These are phyloP conservation scores for Xylaria castorea DNA, from an alignment of 495 filamentous ascomycete genomes.

Conservation along the genomic window DNA sequence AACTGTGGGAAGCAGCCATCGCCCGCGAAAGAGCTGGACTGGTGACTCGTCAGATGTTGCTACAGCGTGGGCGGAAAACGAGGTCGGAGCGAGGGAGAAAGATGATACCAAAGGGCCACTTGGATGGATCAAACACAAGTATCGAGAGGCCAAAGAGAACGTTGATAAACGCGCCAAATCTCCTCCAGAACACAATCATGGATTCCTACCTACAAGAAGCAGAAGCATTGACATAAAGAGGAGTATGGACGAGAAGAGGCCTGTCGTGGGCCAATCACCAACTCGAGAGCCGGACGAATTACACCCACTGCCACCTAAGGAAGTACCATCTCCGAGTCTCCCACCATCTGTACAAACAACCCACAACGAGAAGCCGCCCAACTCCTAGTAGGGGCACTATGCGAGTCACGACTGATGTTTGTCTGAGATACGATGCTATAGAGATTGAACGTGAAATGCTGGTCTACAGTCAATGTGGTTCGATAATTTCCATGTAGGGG, in stretches of 20 bases:
- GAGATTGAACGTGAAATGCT: constrained; percentile 25
- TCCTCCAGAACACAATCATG: constrained; percentile 47
- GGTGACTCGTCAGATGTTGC: constrained; percentile 59
- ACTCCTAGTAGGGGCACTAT: constrained; percentile 31
- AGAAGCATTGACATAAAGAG: constrained; percentile 53
- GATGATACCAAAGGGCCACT: constrained; percentile 73
- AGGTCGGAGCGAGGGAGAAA: constrained; percentile 51
- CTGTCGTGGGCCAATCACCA: constrained; percentile 13
- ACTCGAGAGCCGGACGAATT: constrained; percentile 23
- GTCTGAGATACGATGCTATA: constrained; percentile 33
- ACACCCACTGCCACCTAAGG: constrained; percentile 26
- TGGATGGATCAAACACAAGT: constrained; percentile 84
- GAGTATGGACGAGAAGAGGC: constrained; percentile 39
- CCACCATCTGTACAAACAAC: constrained; percentile 32
- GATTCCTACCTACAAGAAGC: constrained; percentile 40
- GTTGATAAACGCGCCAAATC: constrained; percentile 58
- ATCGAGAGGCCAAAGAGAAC: constrained; percentile 76
- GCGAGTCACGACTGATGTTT: constrained; percentile 23
- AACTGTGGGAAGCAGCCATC: constrained; percentile 68
- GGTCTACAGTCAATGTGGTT: constrained; percentile 8
- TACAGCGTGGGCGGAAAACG: constrained; percentile 47
- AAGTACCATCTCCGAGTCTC: constrained; percentile 32
- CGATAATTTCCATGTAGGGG: background rate
- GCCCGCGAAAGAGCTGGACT: constrained; percentile 61
- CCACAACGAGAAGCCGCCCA: constrained; percentile 33